Evolutionary conservation across 768 basidiomycete genomes (phyloP).

Genomic region (Crassisporium funariophilum): DNA sequence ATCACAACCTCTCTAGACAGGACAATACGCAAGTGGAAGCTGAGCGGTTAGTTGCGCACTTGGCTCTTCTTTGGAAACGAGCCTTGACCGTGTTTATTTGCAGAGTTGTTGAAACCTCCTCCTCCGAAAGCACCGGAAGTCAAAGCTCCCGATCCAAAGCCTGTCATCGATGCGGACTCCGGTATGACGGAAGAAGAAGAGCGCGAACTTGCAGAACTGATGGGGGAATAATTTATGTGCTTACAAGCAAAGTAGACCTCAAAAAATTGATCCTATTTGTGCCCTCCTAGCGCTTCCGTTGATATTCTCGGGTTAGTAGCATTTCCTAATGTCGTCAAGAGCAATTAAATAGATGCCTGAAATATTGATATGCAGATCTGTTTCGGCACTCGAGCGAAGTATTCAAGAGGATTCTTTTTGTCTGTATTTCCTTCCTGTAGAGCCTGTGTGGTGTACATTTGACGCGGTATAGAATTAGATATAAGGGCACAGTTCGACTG

Average conservation of each 20-base stretch:
- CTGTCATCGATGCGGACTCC: slow-evolving; percentile 24
- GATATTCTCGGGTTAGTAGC: no score
- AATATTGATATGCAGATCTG: no score
- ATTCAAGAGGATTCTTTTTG: no score
- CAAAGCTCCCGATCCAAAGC: slow-evolving; percentile 14
- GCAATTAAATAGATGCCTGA: no score
- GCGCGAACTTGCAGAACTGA: slow-evolving; percentile 79
- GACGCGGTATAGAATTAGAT: background rate
- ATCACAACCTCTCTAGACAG: slow-evolving; percentile 84
- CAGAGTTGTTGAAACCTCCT: slow-evolving; percentile 46
- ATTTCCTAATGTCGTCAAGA: no score
- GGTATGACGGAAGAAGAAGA: slow-evolving; percentile 88
- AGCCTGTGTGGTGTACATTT: no score
- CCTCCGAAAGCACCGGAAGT: slow-evolving; percentile 13
- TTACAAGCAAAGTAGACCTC: no score
- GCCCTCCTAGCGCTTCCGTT: no score
- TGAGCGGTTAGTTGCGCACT: slow-evolving; percentile 52
- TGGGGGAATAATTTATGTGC: slow-evolving; percentile 39
- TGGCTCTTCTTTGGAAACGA: background rate
- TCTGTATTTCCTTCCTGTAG: no score
- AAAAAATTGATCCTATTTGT: no score
- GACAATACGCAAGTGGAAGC: slow-evolving; percentile 84
- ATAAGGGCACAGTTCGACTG: slow-evolving; percentile 33
- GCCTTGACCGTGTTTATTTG: background rate
- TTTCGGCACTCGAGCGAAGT: no score